phyloP scores from a whole-genome alignment of 106 monocot genomes.

The Chionographis japonica region DNA sequence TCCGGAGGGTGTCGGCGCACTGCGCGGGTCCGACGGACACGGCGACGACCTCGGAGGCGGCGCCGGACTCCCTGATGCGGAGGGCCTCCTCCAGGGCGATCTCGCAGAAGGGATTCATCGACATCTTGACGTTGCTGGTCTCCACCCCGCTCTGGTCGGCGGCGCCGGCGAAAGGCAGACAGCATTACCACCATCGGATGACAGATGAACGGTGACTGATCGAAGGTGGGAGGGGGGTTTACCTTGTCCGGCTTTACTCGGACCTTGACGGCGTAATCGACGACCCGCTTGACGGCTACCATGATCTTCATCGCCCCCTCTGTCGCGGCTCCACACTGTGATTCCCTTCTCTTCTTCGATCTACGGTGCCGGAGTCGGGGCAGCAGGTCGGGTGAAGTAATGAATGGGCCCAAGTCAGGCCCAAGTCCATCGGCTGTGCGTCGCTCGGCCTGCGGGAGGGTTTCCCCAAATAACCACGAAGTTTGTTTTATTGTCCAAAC shows the following conservation, averaged over 20 bases:
- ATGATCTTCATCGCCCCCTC: slow-evolving; percentile 81
- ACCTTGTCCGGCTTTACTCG: slow-evolving; percentile 91
- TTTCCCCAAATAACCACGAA: too few relatives aligned
- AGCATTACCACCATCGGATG: not conserved
- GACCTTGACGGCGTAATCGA: slow-evolving; percentile 98
- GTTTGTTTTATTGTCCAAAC: too few relatives aligned
- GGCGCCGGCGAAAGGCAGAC: not conserved
- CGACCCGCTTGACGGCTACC: slow-evolving; percentile 96
- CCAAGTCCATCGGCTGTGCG: too few relatives aligned
- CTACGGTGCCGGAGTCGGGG: too few relatives aligned
- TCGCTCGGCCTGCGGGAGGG: too few relatives aligned
- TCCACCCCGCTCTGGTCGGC: slow-evolving; percentile 68
- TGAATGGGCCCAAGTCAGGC: too few relatives aligned
- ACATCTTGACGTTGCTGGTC: slow-evolving; percentile 96
- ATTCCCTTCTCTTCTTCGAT: not conserved
- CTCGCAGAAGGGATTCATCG: slow-evolving; percentile 99
- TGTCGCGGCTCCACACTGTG: not conserved
- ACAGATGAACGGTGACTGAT: not conserved
- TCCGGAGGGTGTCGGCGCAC: slow-evolving; percentile 80
- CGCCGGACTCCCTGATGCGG: slow-evolving; percentile 65
- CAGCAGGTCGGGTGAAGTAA: too few relatives aligned
- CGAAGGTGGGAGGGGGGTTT: not conserved
- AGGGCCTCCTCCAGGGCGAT: slow-evolving; percentile 98
- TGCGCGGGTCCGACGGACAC: slow-evolving; percentile 85
- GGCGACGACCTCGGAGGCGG: slow-evolving; percentile 79